Conservation (phyloP, 2,329 filamentous ascomycete genomes). For the Penicillium glabrum region DNA sequence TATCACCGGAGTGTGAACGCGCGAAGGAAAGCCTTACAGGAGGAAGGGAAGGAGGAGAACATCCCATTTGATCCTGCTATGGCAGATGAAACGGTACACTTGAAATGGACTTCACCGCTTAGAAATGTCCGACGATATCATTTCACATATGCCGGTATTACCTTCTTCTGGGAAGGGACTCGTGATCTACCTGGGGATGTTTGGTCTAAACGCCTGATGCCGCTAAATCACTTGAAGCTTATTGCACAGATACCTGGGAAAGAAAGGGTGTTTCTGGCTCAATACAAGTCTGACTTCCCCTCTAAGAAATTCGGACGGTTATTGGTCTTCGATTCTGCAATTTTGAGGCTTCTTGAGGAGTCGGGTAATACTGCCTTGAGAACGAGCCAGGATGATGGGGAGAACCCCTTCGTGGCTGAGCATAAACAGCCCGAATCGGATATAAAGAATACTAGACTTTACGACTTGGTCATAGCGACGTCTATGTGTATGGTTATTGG, state of each 20-base stretch:
- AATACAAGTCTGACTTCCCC: constrained; percentile 1
- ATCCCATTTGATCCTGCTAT: background rate
- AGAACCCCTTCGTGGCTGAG: background rate
- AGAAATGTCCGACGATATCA: constrained; percentile 4
- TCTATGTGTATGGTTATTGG: constrained; percentile 19
- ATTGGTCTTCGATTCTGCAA: constrained; percentile 7
- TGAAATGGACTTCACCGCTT: constrained; percentile 7
- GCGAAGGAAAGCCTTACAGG: background rate
- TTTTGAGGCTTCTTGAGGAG: constrained; percentile 5
- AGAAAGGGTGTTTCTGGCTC: background rate
- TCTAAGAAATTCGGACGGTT: constrained; percentile 9
- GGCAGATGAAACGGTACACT: constrained; percentile 3
- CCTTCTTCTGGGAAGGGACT: constrained; percentile 14
- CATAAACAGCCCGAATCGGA: background rate
- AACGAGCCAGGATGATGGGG: background rate
- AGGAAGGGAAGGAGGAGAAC: background rate
- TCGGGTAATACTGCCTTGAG: background rate
- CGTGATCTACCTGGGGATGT: constrained; percentile 1
- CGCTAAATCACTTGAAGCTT: constrained; percentile 13
- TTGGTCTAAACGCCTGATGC: constrained; percentile 1
- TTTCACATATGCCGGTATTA: constrained; percentile 8
- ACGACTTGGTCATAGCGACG: constrained; percentile 13
- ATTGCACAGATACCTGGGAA: constrained; percentile 1
- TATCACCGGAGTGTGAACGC: constrained; percentile 12
- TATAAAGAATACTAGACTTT: constrained; percentile 1